Evolutionary conservation across 2,329 filamentous ascomycete genomes (phyloP).

Genomic region (Dryadomyces quercus-mongolicae): DNA sequence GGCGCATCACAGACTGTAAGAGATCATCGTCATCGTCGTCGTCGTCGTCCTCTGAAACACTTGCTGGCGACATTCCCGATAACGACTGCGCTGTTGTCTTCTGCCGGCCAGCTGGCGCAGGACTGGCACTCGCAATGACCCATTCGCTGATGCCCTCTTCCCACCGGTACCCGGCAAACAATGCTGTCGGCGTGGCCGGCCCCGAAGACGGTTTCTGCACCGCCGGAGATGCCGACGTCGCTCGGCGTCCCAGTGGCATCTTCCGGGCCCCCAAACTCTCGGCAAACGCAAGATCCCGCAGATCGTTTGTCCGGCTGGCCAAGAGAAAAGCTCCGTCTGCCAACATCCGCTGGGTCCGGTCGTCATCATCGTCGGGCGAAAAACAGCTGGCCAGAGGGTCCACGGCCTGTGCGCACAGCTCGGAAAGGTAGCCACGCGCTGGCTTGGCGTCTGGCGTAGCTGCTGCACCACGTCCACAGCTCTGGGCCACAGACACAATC

Average conservation of each 20-base stretch:
- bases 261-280: constrained; percentile 24
- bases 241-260: not conserved
- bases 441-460: constrained; percentile 8
- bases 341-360: constrained; percentile 24
- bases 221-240: not conserved
- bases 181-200: not conserved
- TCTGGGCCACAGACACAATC: constrained; percentile 32
- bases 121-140: constrained; percentile 15
- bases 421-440: constrained; percentile 25
- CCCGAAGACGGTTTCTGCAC: not conserved
- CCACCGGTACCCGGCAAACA: constrained; percentile 20
- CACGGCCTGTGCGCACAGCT: constrained; percentile 29
- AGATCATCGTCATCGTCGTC: too few relatives aligned
- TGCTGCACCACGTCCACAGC: constrained; percentile 28
- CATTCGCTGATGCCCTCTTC: constrained; percentile 27
- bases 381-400: constrained; percentile 11
- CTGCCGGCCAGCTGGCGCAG: not conserved
- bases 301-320: constrained; percentile 38
- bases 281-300: constrained; percentile 41
- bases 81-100: too few relatives aligned
- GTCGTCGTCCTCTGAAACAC: too few relatives aligned
- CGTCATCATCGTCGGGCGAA: constrained; percentile 12
- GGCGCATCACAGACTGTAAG: too few relatives aligned
- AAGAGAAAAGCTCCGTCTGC: constrained; percentile 37
- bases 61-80: too few relatives aligned